Conservation (phyloP, 805 yeast genomes). For the Zygosaccharomyces kombuchaensis region DNA sequence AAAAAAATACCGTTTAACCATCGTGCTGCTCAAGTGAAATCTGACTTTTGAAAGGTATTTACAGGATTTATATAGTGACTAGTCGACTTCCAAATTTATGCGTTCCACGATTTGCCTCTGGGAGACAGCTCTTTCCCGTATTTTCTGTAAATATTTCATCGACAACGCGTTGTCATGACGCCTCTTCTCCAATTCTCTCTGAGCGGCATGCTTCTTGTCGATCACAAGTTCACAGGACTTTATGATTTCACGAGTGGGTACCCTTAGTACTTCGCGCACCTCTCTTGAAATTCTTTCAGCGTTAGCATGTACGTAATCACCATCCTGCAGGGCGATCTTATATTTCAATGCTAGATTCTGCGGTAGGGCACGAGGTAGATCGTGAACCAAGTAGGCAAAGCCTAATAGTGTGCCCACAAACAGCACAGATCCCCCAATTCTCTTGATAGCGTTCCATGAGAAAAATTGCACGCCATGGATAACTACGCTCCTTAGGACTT, state of each 20-base stretch:
- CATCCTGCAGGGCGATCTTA: constrained; percentile 51
- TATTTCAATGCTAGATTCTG: constrained; percentile 74
- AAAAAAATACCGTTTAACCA: neutral
- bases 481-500: constrained; percentile 37
- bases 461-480: constrained; percentile 37
- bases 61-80: constrained; percentile 6
- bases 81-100: constrained; percentile 32
- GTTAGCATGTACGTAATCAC: constrained; percentile 76
- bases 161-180: constrained; percentile 25
- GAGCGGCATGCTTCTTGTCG: constrained; percentile 25
- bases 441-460: constrained; percentile 38
- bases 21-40: neutral
- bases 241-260: constrained; percentile 74
- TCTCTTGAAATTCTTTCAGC: constrained; percentile 77
- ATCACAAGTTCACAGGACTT: constrained; percentile 30
- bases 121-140: constrained; percentile 22
- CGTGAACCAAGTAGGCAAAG: constrained; percentile 61
- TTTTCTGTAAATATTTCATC: constrained; percentile 24
- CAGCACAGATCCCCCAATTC: constrained; percentile 51
- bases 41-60: constrained; percentile 1
- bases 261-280: constrained; percentile 72
- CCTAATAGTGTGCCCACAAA: constrained; percentile 50
- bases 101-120: constrained; percentile 23
- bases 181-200: constrained; percentile 26
- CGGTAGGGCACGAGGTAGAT: constrained; percentile 87